Evolutionary conservation across 495 filamentous ascomycete genomes (phyloP), one percentile per base, ranked within the genome.

Genomic region (Astrothelium subdiscretum): DNA sequence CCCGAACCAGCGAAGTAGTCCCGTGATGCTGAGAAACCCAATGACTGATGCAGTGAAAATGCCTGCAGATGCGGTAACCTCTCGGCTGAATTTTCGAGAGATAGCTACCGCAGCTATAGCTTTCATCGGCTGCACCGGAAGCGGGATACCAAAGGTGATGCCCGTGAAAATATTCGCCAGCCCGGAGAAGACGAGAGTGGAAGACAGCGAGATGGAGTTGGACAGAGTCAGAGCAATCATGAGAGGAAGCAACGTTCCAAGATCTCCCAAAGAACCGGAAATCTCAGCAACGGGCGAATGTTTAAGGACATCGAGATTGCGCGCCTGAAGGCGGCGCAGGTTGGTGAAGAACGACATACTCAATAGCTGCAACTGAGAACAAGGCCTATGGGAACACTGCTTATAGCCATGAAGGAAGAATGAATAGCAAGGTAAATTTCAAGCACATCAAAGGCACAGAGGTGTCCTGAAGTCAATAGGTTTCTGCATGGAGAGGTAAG

Each of bases 91-190:
- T 43, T 74, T 75, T 29, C 80, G 79, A 12, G 86, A 81, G 57
- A 97, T 87, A 15, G 91, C 88, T 0, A 95, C 85, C 0, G 92
- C 87, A 42, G 91, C 91, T 63, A 97, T 92, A 20, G 92, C 92
- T 77, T 95, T 71, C 69, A 72, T 73, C 15, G 72, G 75, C 68
- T 92, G 89, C 0, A 96, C 89, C 0, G 91, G 91, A 0, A 96
- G 71, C 0, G 91, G 91, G 26, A 97, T 85, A 11, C 92, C 92
- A 68, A 95, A 97, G 32, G 85, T 70, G 3, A 86, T 68, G 10
- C 92, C 92, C 0, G 90, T 96, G 4, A 85, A 62, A 58, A 97
- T 83, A 67, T 97, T 97, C 67, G 85, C 91, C 5, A 92, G 64
- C 1, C 92, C 92, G 0, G 88, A 88, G 72, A 96, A 95, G 3